phyloP scores from a whole-genome alignment of 495 filamentous ascomycete genomes.

The Parathielavia hyrcaniae region DNA sequence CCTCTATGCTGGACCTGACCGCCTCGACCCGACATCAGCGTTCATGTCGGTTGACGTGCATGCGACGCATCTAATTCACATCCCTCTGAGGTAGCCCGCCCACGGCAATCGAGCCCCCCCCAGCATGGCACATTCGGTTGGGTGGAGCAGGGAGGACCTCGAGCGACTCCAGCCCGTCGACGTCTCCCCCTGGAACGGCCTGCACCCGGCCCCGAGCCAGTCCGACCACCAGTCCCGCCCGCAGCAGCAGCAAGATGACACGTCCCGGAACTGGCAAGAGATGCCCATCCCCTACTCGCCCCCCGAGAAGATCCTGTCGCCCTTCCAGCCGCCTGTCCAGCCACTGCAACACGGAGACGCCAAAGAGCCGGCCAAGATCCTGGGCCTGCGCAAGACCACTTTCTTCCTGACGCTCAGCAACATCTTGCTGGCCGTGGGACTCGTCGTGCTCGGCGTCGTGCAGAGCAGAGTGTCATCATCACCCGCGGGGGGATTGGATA shows the following conservation, averaged over 20 bases:
- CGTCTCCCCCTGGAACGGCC: background rate
- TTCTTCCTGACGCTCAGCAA: conserved; percentile 13
- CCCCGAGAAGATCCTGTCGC: background rate
- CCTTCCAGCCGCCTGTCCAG: background rate
- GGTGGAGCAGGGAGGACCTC: conserved; percentile 2
- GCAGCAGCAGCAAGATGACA: background rate
- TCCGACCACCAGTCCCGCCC: background rate
- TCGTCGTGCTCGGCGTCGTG: conserved; percentile 9
- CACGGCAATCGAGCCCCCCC: background rate
- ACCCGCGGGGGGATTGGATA: background rate
- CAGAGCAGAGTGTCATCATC: conserved; percentile 4
- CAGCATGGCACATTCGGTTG: background rate
- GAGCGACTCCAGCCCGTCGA: conserved; percentile 2
- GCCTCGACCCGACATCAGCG: too few species aligned
- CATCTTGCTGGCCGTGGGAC: conserved; percentile 4
- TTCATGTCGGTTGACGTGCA: too few species aligned
- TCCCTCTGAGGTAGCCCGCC: too few species aligned
- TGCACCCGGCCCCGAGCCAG: background rate
- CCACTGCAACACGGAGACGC: background rate
- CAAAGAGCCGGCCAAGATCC: background rate
- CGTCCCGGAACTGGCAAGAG: background rate
- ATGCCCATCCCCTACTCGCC: background rate
- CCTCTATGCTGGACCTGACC: too few species aligned
- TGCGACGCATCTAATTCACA: too few species aligned
- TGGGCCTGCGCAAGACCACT: conserved; percentile 10